These are phyloP conservation scores for Vitellaria paradoxa DNA, from an alignment of 179 eudicot genomes.

Conservation along the genomic window DNA sequence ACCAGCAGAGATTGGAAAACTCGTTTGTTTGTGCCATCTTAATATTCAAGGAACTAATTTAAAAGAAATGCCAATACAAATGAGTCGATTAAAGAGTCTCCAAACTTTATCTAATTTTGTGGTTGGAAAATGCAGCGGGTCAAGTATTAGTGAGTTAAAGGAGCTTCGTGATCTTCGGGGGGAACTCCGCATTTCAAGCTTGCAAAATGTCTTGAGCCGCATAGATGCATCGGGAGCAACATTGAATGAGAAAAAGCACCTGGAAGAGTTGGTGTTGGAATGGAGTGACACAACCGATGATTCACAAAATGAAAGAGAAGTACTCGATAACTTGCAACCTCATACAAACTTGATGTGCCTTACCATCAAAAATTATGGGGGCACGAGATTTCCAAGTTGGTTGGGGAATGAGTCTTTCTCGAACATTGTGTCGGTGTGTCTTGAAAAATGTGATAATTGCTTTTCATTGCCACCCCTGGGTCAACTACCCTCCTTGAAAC, in stretches of 20 bases:
- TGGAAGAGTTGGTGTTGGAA: background rate
- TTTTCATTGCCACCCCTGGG: constrained; percentile 16
- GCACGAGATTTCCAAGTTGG: constrained; percentile 20
- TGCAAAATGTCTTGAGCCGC: background rate
- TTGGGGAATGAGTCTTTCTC: constrained; percentile 5
- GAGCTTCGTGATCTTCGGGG: background rate
- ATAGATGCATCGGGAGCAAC: constrained; percentile 14
- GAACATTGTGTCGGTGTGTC: constrained; percentile 6
- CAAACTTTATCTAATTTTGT: constrained; percentile 9
- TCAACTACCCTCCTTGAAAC: constrained; percentile 12
- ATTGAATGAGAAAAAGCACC: constrained; percentile 2
- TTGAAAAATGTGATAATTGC: constrained; percentile 1
- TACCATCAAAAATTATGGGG: background rate
- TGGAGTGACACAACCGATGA: background rate
- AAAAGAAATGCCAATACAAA: constrained; percentile 14
- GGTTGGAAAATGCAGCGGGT: background rate
- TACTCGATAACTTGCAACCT: constrained; percentile 10
- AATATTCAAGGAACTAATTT: background rate
- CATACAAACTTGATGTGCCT: constrained; percentile 10
- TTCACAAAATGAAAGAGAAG: background rate
- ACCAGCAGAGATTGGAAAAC: constrained; percentile 5
- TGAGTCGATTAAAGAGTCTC: constrained; percentile 12
- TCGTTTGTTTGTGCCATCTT: constrained; percentile 17
- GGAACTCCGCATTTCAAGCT: background rate
- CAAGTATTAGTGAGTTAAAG: background rate